Base-by-base conservation (phyloP, 306 rosid species). In the Quercus dentata region DNA sequence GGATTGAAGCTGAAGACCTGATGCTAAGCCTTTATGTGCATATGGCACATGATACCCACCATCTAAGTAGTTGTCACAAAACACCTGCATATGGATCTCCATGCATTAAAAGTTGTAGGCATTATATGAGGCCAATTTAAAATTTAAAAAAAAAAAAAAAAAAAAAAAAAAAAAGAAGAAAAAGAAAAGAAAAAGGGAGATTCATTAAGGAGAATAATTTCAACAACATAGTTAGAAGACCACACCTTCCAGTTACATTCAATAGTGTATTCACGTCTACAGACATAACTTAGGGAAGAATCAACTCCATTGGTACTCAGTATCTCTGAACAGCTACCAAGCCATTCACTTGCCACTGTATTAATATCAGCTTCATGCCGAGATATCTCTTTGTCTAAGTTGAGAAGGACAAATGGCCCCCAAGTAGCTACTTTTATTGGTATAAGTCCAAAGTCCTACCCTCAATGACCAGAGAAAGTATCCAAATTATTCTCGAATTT, bases 31-130 rank as follows among this genome's bases (percentile, higher is more conserved):
- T 85, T 92, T 92, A 85, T 94, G 98, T 1, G 94, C 98, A 85
- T 87, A 91, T 17, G 98, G 94, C 30, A 92, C 98, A 46, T 94
- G 98, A 81, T 94, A 94, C 74, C 98, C 98, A 30, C 98, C 98
- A 77, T 94, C 98, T 65, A 94, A 85, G 86, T 91, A 94, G 94
- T 94, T 94, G 87, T 94, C 97, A 82, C 97, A 94, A 78, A 92
- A 92, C 56, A 94, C 97, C 98, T 94, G 83, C 82, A 85, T 35
- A 5, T 6, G 41, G 21, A 18, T 68, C 8, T 13, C 38, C 38
- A 49, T 27, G 13, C 70, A 31, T 18, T 79, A 27, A 11, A 31
- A 51, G 19, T 44, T 55, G 44, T 4, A 54, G 30, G 52, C 49
- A 65, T 23, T n/a, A 67, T 10, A 57, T 9, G 11, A 65, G 31